These are phyloP conservation scores for Cladosporium halotolerans DNA, from an alignment of 2,329 filamentous ascomycete species.

Conservation along the genomic window DNA sequence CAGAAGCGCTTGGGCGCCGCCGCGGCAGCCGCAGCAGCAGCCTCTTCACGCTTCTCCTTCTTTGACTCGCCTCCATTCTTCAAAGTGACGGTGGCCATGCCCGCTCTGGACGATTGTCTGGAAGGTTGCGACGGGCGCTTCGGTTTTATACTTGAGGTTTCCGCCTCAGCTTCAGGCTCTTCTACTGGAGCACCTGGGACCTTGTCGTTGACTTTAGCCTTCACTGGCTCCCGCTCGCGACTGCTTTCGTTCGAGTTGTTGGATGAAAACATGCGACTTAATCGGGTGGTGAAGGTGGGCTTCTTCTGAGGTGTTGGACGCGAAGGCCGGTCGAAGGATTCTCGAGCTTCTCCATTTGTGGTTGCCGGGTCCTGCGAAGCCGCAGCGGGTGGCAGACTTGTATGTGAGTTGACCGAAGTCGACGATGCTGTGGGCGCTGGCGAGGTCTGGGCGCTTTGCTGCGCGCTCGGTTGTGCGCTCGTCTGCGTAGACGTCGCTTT, in stretches of 20 bases:
- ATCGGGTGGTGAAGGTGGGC: constrained; percentile 33
- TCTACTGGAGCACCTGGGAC: constrained; percentile 24
- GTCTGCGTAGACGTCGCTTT: not conserved
- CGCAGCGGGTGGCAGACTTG: constrained; percentile 2
- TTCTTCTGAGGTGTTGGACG: constrained; percentile 29
- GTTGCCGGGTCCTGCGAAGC: not conserved
- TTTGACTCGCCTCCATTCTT: constrained; percentile 26
- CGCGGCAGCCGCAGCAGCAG: constrained; percentile 9
- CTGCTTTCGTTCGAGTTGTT: constrained; percentile 10
- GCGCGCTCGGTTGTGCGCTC: constrained; percentile 6
- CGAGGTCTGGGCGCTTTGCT: constrained; percentile 22
- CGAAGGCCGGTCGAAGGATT: constrained; percentile 13
- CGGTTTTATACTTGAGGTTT: constrained; percentile 12
- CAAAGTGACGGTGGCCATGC: constrained; percentile 15
- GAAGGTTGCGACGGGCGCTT: constrained; percentile 23
- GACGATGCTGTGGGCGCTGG: constrained; percentile 41
- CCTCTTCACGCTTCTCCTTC: constrained; percentile 26
- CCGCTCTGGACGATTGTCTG: constrained; percentile 26
- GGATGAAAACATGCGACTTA: constrained; percentile 39
- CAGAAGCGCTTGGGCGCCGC: constrained; percentile 46
- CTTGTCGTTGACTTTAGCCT: constrained; percentile 21
- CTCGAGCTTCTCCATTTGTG: constrained; percentile 19
- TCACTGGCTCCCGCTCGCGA: constrained; percentile 16
- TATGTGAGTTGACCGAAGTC: constrained; percentile 33
- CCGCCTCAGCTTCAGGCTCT: constrained; percentile 17